Percentiles rank a stretch among this genome's conserved stretches.
phyloP scores from a whole-genome alignment of 2,329 filamentous ascomycete genomes.

The Calonectria hongkongensis region DNA sequence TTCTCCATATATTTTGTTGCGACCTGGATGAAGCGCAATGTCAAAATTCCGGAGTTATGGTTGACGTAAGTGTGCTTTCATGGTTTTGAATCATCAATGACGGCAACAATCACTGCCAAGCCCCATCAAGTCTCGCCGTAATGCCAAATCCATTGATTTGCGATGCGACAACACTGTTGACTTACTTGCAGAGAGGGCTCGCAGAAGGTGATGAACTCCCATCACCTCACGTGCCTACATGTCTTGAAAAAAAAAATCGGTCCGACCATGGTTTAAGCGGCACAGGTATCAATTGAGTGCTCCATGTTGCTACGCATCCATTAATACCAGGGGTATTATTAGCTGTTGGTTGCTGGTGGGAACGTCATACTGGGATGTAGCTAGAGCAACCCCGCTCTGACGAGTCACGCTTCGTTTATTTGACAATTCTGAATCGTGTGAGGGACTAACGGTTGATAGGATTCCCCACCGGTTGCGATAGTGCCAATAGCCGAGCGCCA shows the following conservation, averaged over 20 bases:
- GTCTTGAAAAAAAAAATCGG: neutral
- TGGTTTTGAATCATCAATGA: too few relatives aligned
- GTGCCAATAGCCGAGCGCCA: constrained; percentile 9
- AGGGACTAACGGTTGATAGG: neutral
- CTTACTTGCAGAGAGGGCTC: too few relatives aligned
- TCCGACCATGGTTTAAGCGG: constrained; percentile 16
- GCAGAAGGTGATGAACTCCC: neutral
- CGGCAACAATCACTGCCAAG: too few relatives aligned
- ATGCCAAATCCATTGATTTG: too few relatives aligned
- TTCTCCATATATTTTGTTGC: too few relatives aligned
- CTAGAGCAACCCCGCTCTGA: neutral
- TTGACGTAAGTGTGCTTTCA: too few relatives aligned
- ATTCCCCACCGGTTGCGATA: neutral
- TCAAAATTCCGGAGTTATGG: too few relatives aligned
- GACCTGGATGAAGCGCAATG: too few relatives aligned
- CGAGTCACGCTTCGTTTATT: constrained; percentile 20
- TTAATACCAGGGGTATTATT: neutral
- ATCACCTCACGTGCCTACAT: neutral
- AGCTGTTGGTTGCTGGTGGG: constrained; percentile 21
- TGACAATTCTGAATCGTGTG: neutral
- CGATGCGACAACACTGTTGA: too few relatives aligned
- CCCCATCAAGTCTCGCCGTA: too few relatives aligned
- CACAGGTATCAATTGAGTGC: neutral
- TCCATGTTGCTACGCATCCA: too few relatives aligned
- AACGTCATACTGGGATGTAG: constrained; percentile 10